Conservation (phyloP, 768 basidiomycete species). For the Paxillus ammoniavirescens region DNA sequence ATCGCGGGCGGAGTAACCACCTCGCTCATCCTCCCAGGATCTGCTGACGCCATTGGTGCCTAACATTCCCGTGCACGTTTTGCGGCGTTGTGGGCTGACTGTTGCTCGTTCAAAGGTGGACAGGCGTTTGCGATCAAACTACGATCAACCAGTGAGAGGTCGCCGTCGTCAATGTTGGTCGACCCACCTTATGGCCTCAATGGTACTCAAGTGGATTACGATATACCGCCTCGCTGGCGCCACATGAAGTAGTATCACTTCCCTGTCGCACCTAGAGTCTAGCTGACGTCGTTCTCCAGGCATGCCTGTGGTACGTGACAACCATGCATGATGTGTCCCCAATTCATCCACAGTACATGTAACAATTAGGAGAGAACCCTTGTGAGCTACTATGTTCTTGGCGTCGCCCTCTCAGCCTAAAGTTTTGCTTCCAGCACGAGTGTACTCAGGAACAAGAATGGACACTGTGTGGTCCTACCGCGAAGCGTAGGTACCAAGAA, state of each 20-base stretch:
- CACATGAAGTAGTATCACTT: conserved; percentile 64
- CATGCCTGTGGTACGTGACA: conserved; percentile 56
- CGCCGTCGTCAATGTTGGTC: conserved; percentile 63
- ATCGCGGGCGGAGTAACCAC: conserved; percentile 75
- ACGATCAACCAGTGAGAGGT: conserved; percentile 66
- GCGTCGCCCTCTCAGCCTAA: neutral
- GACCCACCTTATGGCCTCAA: conserved; percentile 68
- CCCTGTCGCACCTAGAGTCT: neutral
- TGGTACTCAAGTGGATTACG: conserved; percentile 29
- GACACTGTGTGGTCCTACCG: conserved; percentile 69
- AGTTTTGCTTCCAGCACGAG: conserved; percentile 6
- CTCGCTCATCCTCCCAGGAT: conserved; percentile 73
- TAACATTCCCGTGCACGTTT: neutral
- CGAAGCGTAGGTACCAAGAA: conserved; percentile 36
- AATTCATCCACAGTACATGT: neutral
- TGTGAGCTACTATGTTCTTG: conserved; percentile 22
- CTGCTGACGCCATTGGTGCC: conserved; percentile 57
- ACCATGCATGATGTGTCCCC: conserved; percentile 10
- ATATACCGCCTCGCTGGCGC: conserved; percentile 51
- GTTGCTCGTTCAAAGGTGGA: conserved; percentile 46
- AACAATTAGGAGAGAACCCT: conserved; percentile 54
- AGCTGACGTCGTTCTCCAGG: conserved; percentile 30
- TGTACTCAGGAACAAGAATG: conserved; percentile 53
- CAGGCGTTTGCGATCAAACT: conserved; percentile 79
- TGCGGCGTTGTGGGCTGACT: neutral